These are phyloP conservation scores for Diutina neorugosa DNA, from an alignment of 1,139 yeast species.

Conservation along the genomic window DNA sequence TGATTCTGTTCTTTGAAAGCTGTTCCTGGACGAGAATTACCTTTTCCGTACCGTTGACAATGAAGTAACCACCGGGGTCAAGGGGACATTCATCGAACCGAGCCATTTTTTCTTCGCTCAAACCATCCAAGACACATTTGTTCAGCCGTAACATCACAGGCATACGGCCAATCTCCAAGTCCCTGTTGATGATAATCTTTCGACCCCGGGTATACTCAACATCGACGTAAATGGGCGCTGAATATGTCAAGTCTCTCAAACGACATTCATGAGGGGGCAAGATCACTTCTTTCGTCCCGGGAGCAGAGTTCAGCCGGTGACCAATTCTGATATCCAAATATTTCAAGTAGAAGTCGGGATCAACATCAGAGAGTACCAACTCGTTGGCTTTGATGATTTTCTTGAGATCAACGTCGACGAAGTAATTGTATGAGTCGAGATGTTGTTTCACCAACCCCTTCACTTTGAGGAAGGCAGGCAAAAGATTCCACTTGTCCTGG, in stretches of 20 bases:
- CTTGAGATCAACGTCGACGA: slow-evolving; percentile 85
- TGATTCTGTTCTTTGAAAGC: slow-evolving; percentile 89
- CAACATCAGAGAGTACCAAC: slow-evolving; percentile 82
- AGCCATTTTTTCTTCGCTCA: slow-evolving; percentile 78
- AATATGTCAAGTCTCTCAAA: slow-evolving; percentile 84
- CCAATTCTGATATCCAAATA: slow-evolving; percentile 90
- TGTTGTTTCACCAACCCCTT: slow-evolving; percentile 96
- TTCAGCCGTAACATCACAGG: slow-evolving; percentile 94
- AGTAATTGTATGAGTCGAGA: slow-evolving; percentile 90
- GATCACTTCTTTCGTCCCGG: slow-evolving; percentile 46
- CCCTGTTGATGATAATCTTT: slow-evolving; percentile 79
- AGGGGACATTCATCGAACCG: slow-evolving; percentile 85
- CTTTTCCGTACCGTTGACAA: slow-evolving; percentile 96
- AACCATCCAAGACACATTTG: slow-evolving; percentile 76
- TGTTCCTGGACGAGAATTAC: slow-evolving; percentile 96
- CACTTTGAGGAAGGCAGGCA: slow-evolving; percentile 91
- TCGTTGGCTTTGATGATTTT: slow-evolving; percentile 90
- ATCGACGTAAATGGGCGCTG: slow-evolving; percentile 94
- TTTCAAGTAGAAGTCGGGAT: slow-evolving; percentile 89
- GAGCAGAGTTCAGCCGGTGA: slow-evolving; percentile 41
- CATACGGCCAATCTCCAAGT: slow-evolving; percentile 93
- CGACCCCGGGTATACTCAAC: slow-evolving; percentile 94
- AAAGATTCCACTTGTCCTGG: slow-evolving; percentile 86
- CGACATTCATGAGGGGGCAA: slow-evolving; percentile 96
- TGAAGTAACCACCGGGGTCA: slow-evolving; percentile 97